phyloP scores from a whole-genome alignment of 2,329 filamentous ascomycete species.

The Pochonia chlamydosporia region DNA sequence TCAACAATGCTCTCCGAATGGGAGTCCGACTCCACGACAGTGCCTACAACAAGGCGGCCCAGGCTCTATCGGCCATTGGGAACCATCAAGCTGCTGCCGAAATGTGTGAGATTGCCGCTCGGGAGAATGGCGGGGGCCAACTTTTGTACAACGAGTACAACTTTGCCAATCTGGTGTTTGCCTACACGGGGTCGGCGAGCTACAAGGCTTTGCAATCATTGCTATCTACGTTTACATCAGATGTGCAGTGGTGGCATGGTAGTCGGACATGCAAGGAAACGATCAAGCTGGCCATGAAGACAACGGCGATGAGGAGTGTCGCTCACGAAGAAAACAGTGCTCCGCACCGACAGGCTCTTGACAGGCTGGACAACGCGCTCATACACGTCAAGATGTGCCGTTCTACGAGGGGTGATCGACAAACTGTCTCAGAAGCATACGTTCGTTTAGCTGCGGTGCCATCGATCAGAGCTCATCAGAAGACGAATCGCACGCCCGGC shows the following conservation, averaged over 20 bases:
- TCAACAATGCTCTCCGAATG: slow-evolving; percentile 21
- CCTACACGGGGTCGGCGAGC: slow-evolving; percentile 24
- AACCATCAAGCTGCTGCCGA: slow-evolving; percentile 22
- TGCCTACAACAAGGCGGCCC: slow-evolving; percentile 30
- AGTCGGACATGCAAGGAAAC: slow-evolving; percentile 30
- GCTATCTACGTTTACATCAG: slow-evolving; percentile 23
- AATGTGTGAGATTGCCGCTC: slow-evolving; percentile 30
- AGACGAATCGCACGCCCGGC: not conserved
- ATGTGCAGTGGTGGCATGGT: slow-evolving; percentile 30
- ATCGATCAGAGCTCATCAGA: not conserved
- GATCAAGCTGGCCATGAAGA: slow-evolving; percentile 32
- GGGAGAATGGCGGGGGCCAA: slow-evolving; percentile 29
- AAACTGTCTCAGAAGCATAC: slow-evolving; percentile 15
- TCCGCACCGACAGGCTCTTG: slow-evolving; percentile 18
- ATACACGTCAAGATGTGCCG: slow-evolving; percentile 19
- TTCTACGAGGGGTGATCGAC: slow-evolving; percentile 11
- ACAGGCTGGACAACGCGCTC: slow-evolving; percentile 17
- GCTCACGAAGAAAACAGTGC: slow-evolving; percentile 7
- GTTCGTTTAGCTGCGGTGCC: slow-evolving; percentile 9
- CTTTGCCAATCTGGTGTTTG: slow-evolving; percentile 30
- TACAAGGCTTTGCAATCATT: slow-evolving; percentile 26
- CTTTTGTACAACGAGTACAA: slow-evolving; percentile 31
- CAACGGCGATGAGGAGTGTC: slow-evolving; percentile 20
- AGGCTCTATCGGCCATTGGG: slow-evolving; percentile 22
- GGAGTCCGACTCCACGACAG: slow-evolving; percentile 27